Evolutionary conservation across 2,329 filamentous ascomycete species (phyloP).

Genomic region (Neoscytalidium dimidiatum): DNA sequence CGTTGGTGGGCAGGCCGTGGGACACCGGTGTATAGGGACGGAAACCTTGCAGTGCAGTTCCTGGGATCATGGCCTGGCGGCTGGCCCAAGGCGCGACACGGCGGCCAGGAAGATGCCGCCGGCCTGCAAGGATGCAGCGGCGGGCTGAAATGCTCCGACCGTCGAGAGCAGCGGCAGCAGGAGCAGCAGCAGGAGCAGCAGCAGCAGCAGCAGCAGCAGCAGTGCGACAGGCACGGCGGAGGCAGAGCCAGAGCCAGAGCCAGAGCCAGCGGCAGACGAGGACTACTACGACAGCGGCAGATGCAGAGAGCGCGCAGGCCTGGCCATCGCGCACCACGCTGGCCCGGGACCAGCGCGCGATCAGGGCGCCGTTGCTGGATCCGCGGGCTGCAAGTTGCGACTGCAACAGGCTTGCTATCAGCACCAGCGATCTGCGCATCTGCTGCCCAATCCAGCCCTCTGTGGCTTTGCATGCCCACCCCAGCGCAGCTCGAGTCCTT

Average conservation of each 20-base stretch:
- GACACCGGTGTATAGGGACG: background rate
- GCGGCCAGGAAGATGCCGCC: constrained; percentile 8
- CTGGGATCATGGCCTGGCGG: background rate
- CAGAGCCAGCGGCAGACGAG: too few relatives aligned
- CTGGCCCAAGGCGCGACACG: background rate
- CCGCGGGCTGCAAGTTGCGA: background rate
- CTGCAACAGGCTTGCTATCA: constrained; percentile 5
- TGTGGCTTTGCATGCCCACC: constrained; percentile 17
- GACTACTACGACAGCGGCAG: too few relatives aligned
- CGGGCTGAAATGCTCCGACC: background rate
- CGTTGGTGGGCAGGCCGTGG: background rate
- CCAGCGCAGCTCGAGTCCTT: constrained; percentile 15
- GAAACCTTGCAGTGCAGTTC: constrained; percentile 14
- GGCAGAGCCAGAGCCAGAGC: too few relatives aligned
- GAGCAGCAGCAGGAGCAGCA: background rate
- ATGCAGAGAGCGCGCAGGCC: too few relatives aligned
- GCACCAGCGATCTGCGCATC: background rate
- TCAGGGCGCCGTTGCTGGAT: background rate
- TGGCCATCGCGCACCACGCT: background rate
- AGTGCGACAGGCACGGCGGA: constrained; percentile 2
- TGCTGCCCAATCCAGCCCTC: constrained; percentile 13
- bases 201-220: background rate
- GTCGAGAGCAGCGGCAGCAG: background rate
- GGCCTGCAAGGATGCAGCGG: constrained; percentile 1
- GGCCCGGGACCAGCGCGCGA: background rate